Evolutionary conservation across 768 basidiomycete species (phyloP), one percentile per base, ranked within the genome.

Genomic region (Brasilioporus rufonigricans): DNA sequence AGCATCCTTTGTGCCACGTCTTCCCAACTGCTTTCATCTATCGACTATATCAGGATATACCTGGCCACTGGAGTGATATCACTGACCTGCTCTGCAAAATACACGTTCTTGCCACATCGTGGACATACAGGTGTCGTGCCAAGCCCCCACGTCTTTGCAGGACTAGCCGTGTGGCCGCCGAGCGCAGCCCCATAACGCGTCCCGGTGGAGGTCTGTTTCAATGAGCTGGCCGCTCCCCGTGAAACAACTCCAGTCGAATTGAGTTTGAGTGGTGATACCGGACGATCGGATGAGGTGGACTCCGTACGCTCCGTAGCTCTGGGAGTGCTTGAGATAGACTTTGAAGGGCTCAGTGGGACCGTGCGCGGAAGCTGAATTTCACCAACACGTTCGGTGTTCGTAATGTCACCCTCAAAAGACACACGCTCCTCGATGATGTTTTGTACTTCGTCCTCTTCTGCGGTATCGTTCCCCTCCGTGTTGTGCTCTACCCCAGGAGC

Each of bases 21-120:
- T 89, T 87, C 9, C 87, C 87, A 14, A 89, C 79, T 1, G 90
- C 90, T 69, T 89, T 90, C 54, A 89, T 83, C 89, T 90, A 58
- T 43, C 18, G 41, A 52, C 16, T 4, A 31, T 11, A 31, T 67
- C 27, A 63, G 48, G 48, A 41, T 23, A n/a, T 19, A 43, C 24
- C 19, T 5, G 38, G 26, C 40, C 3, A 48, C 13, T 19, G 24
- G 23, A n/a, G 16, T 41, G 32, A 50, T 4, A 12, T 45, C 19
- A 57, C 63, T 19, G 44, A 84, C 89, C 80, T 90, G 89, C 68
- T 93, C 90, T 14, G 91, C 90, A 64, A 93, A 92, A 72, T 89
- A 93, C 11, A 93, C 91, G 48, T 79, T 85, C 77, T 87, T 84
- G 35, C 74, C 75, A 59, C 91, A 93, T 52, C 78, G 77, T 10